phyloP scores from a whole-genome alignment of 306 rosid genomes.

The Senna siamea region DNA sequence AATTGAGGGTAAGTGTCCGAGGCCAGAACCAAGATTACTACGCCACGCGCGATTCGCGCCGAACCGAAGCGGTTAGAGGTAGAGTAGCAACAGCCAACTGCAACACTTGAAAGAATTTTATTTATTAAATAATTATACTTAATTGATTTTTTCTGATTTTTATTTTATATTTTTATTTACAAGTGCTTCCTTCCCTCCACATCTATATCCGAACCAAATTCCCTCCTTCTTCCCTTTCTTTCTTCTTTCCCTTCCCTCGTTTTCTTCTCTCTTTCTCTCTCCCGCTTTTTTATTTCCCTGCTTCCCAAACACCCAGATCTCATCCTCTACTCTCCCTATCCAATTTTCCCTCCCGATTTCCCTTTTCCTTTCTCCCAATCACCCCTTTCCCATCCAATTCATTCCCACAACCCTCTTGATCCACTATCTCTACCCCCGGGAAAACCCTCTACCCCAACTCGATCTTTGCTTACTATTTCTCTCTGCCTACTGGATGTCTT shows the following conservation, averaged over 20 bases:
- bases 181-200: conserved; percentile 93
- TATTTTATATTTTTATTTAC: conserved; percentile 1
- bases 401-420: conserved; percentile 1
- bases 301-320: conserved; percentile 66
- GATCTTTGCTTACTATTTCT: conserved; percentile 32
- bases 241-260: conserved; percentile 73
- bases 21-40: too few species aligned
- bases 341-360: conserved; percentile 23
- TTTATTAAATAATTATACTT: not conserved
- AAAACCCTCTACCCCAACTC: conserved; percentile 31
- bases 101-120: not conserved
- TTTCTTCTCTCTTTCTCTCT: conserved; percentile 68
- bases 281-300: conserved; percentile 69
- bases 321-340: conserved; percentile 4
- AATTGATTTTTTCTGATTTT: not conserved
- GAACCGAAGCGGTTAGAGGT: conserved; percentile 22
- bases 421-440: conserved; percentile 13
- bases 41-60: conserved; percentile 32
- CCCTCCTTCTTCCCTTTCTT: conserved; percentile 63
- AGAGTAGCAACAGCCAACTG: too few species aligned
- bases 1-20: not conserved
- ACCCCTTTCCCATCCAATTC: not conserved
- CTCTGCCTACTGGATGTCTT: conserved; percentile 61
- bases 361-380: conserved; percentile 23
- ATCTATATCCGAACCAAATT: conserved; percentile 91